A percentile compares a stretch with the other conserved stretches of the same genome.
phyloP scores from a whole-genome alignment of 495 filamentous ascomycete genomes.

The Xylaria bambusicola region DNA sequence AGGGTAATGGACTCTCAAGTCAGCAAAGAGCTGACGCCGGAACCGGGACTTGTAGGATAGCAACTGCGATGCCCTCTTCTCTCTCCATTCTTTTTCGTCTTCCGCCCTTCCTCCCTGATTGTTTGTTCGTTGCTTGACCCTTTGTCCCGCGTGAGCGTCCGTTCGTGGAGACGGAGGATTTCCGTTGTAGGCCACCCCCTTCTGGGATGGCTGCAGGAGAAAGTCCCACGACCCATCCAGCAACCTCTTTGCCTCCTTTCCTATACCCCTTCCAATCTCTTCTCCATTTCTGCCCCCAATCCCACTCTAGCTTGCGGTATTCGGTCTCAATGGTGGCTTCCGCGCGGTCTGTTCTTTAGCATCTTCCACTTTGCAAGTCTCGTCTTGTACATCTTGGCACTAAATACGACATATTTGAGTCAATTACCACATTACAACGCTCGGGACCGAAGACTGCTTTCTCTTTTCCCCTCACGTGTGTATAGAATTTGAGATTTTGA shows the following conservation, averaged over 20 bases:
- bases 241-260: neutral
- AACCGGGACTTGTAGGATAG: conserved; percentile 4
- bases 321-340: conserved; percentile 11
- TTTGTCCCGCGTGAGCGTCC: neutral
- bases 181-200: neutral
- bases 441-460: neutral
- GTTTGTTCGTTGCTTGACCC: neutral
- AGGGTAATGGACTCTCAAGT: conserved; percentile 5
- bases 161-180: neutral
- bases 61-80: neutral
- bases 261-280: neutral
- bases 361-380: conserved; percentile 43
- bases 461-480: neutral
- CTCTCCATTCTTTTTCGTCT: neutral
- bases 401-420: conserved; percentile 1
- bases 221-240: neutral
- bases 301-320: neutral
- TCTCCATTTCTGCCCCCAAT: conserved; percentile 9
- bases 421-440: neutral
- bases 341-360: conserved; percentile 34
- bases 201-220: conserved; percentile 4
- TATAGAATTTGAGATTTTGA: conserved; percentile 11
- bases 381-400: conserved; percentile 44
- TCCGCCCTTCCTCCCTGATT: no score
- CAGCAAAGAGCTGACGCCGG: conserved; percentile 3